Percentiles rank a stretch among this genome's conserved stretches.
phyloP scores from a whole-genome alignment of 2,329 filamentous ascomycete genomes.

The Fusarium nanum region DNA sequence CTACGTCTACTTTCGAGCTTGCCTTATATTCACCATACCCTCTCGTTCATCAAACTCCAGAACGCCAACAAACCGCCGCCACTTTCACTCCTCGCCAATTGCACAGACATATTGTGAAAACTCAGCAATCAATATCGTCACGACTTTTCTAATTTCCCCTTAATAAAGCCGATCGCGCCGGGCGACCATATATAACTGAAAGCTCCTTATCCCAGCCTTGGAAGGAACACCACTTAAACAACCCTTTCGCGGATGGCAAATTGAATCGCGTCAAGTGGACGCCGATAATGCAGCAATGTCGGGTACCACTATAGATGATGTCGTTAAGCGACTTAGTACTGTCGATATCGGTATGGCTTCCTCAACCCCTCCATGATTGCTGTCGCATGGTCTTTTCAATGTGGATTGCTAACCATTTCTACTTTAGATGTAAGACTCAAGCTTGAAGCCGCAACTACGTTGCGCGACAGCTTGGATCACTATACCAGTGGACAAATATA shows the following conservation, averaged over 20 bases:
- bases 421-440: constrained; percentile 80
- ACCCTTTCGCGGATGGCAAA: constrained; percentile 52
- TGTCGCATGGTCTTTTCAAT: constrained; percentile 36
- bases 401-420: constrained; percentile 11
- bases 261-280: constrained; percentile 50
- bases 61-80: background rate
- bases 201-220: constrained; percentile 34
- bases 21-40: background rate
- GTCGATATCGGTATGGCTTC: constrained; percentile 62
- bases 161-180: constrained; percentile 35
- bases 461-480: constrained; percentile 92
- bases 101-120: background rate
- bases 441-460: constrained; percentile 82
- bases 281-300: constrained; percentile 69
- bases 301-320: constrained; percentile 70
- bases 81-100: background rate
- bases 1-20: constrained; percentile 27
- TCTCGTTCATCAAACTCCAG: constrained; percentile 4
- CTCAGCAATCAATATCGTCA: background rate
- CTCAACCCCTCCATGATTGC: constrained; percentile 17
- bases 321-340: constrained; percentile 69
- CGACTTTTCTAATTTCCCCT: background rate
- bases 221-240: constrained; percentile 34
- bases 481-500: constrained; percentile 85
- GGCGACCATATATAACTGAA: constrained; percentile 32